Conservation (phyloP, 75 land plant species). For the Pinus tabuliformis region DNA sequence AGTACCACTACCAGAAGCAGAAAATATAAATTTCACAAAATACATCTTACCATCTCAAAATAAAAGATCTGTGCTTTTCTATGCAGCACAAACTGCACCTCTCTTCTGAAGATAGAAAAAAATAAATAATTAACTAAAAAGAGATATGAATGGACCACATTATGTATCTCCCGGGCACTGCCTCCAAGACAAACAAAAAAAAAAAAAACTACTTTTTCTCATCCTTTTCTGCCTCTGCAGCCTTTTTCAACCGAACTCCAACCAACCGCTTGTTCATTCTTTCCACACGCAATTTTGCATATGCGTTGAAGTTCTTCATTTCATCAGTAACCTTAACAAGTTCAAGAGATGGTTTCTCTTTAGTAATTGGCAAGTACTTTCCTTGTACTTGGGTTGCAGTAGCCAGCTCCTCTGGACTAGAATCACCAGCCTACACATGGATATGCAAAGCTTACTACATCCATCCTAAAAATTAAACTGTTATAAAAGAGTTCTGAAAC, state of each 20-base stretch:
- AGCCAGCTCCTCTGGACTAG: slow-evolving; percentile 58
- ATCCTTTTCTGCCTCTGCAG: slow-evolving; percentile 71
- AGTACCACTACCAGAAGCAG: no score
- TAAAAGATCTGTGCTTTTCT: no score
- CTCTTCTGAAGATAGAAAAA: no score
- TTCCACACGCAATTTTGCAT: slow-evolving; percentile 60
- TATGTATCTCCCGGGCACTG: no score
- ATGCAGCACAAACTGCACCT: no score
- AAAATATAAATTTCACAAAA: no score
- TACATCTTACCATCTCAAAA: no score
- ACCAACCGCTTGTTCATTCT: slow-evolving; percentile 51
- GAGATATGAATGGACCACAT: no score
- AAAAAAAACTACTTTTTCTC: slow-evolving; percentile 45
- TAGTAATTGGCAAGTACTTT: slow-evolving; percentile 49
- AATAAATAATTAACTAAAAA: no score
- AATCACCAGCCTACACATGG: slow-evolving; percentile 54
- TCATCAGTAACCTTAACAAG: slow-evolving; percentile 64
- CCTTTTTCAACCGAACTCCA: slow-evolving; percentile 59
- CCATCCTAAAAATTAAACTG: neutral
- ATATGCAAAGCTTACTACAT: neutral
- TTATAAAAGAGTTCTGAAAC: neutral
- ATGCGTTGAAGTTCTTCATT: slow-evolving; percentile 62
- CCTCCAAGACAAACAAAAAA: no score
- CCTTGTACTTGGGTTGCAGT: slow-evolving; percentile 69
- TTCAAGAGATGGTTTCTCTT: slow-evolving; percentile 56